Conservation (phyloP, 1,139 yeast genomes). For the Kurtzmaniella quercitrusa region DNA sequence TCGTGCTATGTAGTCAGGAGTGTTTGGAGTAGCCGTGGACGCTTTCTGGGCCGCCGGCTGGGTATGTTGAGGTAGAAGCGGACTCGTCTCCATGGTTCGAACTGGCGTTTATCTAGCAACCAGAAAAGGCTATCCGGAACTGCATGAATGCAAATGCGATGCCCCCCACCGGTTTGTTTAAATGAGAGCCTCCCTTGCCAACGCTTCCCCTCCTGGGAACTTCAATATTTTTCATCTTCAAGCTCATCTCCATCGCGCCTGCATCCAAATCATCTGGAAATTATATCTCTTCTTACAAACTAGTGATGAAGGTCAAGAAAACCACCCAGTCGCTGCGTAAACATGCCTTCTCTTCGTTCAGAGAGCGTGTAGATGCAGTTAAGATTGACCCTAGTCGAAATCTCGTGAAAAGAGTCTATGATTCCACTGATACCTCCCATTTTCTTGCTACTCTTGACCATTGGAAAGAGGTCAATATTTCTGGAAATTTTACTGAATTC, state of each 20-base stretch:
- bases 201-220: not conserved
- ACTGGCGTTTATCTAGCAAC: not conserved
- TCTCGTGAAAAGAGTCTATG: conserved; percentile 61
- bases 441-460: conserved; percentile 75
- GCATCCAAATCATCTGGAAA: not conserved
- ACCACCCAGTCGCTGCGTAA: conserved; percentile 55
- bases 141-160: not conserved
- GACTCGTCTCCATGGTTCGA: conserved; percentile 13
- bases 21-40: not conserved
- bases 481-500: conserved; percentile 68
- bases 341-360: conserved; percentile 68
- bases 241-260: conserved; percentile 1
- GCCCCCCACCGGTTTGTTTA: not conserved
- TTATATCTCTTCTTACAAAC: not conserved
- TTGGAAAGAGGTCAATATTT: conserved; percentile 84
- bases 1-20: conserved; percentile 4
- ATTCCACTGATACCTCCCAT: conserved; percentile 71
- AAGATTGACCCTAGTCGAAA: conserved; percentile 79
- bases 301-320: conserved; percentile 18
- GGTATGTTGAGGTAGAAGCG: conserved; percentile 16
- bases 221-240: not conserved
- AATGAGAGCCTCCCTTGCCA: no score
- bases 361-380: conserved; percentile 77
- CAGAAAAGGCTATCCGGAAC: not conserved
- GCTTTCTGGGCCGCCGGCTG: conserved; percentile 28